Percentiles rank a stretch among this genome's conserved stretches.
These are phyloP conservation scores for Phoma sp. DNA, from an alignment of 2,329 filamentous ascomycete genomes.

Conservation along the genomic window DNA sequence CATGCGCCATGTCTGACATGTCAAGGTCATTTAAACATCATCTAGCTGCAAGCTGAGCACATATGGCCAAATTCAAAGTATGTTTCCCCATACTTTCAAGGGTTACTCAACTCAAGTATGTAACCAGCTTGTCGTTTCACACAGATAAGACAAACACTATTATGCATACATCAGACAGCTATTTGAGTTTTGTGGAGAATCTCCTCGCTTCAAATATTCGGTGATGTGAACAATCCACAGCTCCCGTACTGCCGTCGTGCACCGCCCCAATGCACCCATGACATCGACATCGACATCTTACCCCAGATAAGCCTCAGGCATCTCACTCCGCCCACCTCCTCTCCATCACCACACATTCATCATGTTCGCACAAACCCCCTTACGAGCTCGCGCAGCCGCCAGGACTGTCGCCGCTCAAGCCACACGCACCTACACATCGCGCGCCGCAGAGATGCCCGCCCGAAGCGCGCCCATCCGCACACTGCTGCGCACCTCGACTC, in stretches of 20 bases:
- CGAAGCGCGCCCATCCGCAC: constrained; percentile 34
- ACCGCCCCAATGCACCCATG: constrained; percentile 13
- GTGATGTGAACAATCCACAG: not conserved
- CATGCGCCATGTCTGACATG: no score
- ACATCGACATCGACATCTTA: constrained; percentile 1
- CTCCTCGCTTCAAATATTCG: not conserved
- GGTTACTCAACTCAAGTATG: no score
- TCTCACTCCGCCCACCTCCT: not conserved
- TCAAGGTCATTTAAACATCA: no score
- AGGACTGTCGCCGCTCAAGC: constrained; percentile 14
- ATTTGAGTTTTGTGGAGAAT: not conserved
- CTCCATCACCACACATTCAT: not conserved
- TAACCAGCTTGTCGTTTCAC: no score
- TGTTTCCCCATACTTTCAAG: no score
- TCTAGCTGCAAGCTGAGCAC: no score
- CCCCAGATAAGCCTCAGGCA: constrained; percentile 17
- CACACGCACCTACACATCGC: constrained; percentile 22
- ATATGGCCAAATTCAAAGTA: no score
- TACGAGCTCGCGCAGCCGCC: constrained; percentile 5
- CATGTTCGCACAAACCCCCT: constrained; percentile 13
- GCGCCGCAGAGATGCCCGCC: constrained; percentile 32
- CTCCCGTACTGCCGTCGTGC: constrained; percentile 1
- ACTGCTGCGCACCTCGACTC: constrained; percentile 38
- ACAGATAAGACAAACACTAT: no score
- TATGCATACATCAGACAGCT: no score